These are phyloP conservation scores for Fomitopsis palustris DNA, from an alignment of 1,284 basidiomycete genomes.

Conservation along the genomic window DNA sequence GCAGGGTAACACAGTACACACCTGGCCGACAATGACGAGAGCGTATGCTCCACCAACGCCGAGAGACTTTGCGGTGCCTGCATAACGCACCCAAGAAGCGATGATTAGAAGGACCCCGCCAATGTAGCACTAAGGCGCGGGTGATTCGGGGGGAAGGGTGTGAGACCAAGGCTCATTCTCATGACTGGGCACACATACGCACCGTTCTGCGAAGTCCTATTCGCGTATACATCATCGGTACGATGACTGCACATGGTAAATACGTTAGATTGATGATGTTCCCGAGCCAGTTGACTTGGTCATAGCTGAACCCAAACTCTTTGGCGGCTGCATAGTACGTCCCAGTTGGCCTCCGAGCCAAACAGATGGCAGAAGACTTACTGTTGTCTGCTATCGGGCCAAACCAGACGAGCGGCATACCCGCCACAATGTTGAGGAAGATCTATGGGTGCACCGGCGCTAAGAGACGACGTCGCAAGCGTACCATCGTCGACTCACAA, in stretches of 20 bases:
- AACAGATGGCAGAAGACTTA: constrained; percentile 23
- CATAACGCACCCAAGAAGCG: constrained; percentile 72
- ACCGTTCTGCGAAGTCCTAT: constrained; percentile 62
- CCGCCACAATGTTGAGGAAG: constrained; percentile 44
- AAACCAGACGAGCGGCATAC: constrained; percentile 67
- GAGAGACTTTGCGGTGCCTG: constrained; percentile 58
- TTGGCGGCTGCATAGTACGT: constrained; percentile 38
- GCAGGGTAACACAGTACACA: constrained; percentile 22
- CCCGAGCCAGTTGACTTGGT: constrained; percentile 74
- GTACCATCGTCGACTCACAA: constrained; percentile 38
- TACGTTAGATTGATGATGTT: constrained; percentile 62
- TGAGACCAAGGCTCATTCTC: too few relatives aligned
- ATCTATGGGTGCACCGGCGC: neutral
- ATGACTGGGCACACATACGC: neutral
- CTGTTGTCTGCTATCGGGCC: constrained; percentile 68
- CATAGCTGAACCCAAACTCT: constrained; percentile 60
- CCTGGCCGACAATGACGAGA: constrained; percentile 69
- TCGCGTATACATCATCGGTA: constrained; percentile 51
- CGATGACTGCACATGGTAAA: constrained; percentile 53
- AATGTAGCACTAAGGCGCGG: constrained; percentile 12
- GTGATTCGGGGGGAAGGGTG: too few relatives aligned
- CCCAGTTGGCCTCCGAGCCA: too few relatives aligned
- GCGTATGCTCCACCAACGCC: constrained; percentile 45
- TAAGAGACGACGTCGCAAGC: too few relatives aligned
- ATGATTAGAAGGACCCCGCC: neutral